Conservation (phyloP, 495 filamentous ascomycete species). For the Neurospora sp. region DNA sequence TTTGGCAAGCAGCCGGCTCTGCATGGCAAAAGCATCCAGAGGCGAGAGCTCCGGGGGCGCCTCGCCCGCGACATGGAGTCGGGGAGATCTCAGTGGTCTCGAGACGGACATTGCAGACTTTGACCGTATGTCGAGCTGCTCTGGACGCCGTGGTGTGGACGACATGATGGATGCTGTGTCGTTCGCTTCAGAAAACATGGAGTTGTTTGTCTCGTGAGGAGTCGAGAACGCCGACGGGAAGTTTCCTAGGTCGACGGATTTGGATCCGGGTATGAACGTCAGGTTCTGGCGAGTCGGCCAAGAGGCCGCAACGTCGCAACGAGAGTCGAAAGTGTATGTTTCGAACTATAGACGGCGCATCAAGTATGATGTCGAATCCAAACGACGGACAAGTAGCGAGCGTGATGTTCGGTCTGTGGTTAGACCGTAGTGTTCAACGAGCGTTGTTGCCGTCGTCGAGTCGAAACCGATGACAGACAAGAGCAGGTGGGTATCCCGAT, state of each 20-base stretch:
- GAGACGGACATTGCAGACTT: conserved; percentile 50
- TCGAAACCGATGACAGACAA: not conserved
- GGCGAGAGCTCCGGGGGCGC: conserved; percentile 86
- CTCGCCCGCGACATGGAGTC: conserved; percentile 74
- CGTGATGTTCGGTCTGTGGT: not conserved
- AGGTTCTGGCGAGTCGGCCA: not conserved
- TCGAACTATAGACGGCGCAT: conserved; percentile 16
- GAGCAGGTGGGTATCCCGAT: conserved; percentile 11
- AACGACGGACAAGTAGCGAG: conserved; percentile 1
- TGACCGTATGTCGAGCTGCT: conserved; percentile 52
- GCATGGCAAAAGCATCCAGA: conserved; percentile 84
- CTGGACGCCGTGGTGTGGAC: conserved; percentile 39
- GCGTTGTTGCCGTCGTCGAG: not conserved
- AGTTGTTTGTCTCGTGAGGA: not conserved
- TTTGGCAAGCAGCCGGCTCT: conserved; percentile 76
- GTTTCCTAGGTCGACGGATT: not conserved
- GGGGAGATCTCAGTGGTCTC: conserved; percentile 52
- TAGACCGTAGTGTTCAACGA: not conserved
- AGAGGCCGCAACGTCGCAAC: conserved; percentile 2
- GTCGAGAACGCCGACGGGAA: not conserved
- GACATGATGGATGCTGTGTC: conserved; percentile 24
- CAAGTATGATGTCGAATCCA: conserved; percentile 25
- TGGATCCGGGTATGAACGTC: not conserved
- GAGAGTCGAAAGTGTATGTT: not conserved
- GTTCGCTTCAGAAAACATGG: conserved; percentile 1